Evolutionary conservation across 805 yeast species (phyloP).

Genomic region (Suhomyces sp.): DNA sequence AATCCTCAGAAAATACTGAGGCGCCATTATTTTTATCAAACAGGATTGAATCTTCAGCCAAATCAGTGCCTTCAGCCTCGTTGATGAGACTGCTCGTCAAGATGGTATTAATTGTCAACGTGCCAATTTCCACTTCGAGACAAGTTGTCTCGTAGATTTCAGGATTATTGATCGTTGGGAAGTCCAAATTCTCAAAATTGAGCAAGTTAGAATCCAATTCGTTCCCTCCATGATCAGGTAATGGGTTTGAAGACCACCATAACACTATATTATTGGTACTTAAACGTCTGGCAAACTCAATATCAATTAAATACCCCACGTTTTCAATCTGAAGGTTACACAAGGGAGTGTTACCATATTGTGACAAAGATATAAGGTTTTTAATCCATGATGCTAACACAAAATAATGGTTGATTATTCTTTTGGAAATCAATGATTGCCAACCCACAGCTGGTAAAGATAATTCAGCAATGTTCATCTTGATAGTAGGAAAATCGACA

Average conservation of each 20-base stretch:
- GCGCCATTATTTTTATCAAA: slow-evolving; percentile 40
- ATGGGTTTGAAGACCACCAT: slow-evolving; percentile 89
- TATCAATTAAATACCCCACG: slow-evolving; percentile 75
- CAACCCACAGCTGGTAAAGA: slow-evolving; percentile 75
- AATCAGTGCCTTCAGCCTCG: slow-evolving; percentile 84
- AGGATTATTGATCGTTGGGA: slow-evolving; percentile 72
- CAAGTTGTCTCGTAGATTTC: slow-evolving; percentile 77
- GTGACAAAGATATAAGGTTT: slow-evolving; percentile 61
- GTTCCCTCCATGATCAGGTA: slow-evolving; percentile 81
- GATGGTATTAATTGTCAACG: slow-evolving; percentile 81
- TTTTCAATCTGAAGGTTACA: slow-evolving; percentile 82
- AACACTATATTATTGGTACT: slow-evolving; percentile 63
- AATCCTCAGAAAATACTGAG: slow-evolving; percentile 68
- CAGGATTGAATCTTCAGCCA: slow-evolving; percentile 47
- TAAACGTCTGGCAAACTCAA: slow-evolving; percentile 79
- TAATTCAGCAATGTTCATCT: slow-evolving; percentile 56
- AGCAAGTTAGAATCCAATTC: slow-evolving; percentile 53
- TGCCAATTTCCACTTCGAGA: slow-evolving; percentile 73
- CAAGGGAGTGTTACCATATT: slow-evolving; percentile 77
- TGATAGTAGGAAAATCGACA: slow-evolving; percentile 59
- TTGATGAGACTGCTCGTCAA: slow-evolving; percentile 79
- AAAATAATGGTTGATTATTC: slow-evolving; percentile 67
- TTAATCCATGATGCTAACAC: slow-evolving; percentile 71
- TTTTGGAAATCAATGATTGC: slow-evolving; percentile 65
- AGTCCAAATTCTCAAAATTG: slow-evolving; percentile 58